Evolutionary conservation across 75 land plant genomes (phyloP), one percentile per base, ranked within the genome.

Genomic region (Selaginella moellendorffii): DNA sequence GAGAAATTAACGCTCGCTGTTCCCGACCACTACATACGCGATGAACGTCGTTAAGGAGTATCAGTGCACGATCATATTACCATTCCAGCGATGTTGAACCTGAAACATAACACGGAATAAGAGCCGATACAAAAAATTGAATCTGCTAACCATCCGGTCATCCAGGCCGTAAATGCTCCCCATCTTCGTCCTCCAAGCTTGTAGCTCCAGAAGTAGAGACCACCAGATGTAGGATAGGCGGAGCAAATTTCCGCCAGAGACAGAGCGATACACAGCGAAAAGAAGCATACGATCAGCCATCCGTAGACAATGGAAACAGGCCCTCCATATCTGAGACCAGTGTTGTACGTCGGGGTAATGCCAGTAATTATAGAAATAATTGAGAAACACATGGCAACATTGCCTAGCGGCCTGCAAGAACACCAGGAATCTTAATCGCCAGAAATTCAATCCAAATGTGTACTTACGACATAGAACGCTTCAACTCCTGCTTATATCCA

Each of bases 241-340:
- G 96, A 90, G 69, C 96, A 90, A 28, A 90, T 87, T 68, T 90
- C 96, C 21, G 93, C 92, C 96, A 90, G 87, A 8, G 93, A 70
- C 24, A 80, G 62, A 21, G 86, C 92, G 30, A 90, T 87, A 28
- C 76, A 69, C 93, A 87, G 64, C 26, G 85, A 87, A 63, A 90
- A 87, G 18, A 52, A 54, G 1, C 93, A 82, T 2, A 81, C 85
- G 26, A 90, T 69, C 27, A 90, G 65, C 96, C 96, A 90, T 14
- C 96, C 96, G 59, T 81, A 90, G 0, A 74, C 74, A 74, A 87
- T 69, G 28, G 77, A 72, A 24, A 78, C 79, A 0, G 92, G 80
- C 5, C 96, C 96, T 56, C 96, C 96, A 64, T 62, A 87, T 0
- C 54, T 81, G n/a, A 90, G 71, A 23, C 96, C 96, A 9, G 81